A percentile compares a stretch with the other conserved stretches of the same genome.
phyloP scores from a whole-genome alignment of 2,329 filamentous ascomycete species.

The Alternaria tenuissima region DNA sequence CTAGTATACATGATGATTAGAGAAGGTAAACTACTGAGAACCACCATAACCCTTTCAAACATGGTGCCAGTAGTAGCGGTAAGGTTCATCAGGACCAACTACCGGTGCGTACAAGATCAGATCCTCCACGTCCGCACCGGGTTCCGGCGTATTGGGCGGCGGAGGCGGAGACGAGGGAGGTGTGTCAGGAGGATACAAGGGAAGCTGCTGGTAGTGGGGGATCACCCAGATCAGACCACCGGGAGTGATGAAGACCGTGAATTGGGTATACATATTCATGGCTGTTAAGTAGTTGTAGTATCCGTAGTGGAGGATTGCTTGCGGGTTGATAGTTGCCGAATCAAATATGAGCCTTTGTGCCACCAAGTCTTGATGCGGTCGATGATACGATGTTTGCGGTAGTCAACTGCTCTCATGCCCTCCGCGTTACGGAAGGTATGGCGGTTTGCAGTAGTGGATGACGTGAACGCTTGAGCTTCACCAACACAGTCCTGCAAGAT shows the following conservation, averaged over 20 bases:
- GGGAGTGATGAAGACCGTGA: neutral
- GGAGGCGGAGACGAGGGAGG: neutral
- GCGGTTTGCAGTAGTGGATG: constrained; percentile 26
- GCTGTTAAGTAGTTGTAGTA: neutral
- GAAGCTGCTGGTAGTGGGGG: neutral
- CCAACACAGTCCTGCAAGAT: constrained; percentile 29
- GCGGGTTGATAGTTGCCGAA: constrained; percentile 24
- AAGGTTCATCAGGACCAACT: neutral
- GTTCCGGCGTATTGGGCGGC: constrained; percentile 2
- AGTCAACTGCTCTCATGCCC: constrained; percentile 33
- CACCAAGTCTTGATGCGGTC: constrained; percentile 32
- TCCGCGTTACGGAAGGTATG: constrained; percentile 38
- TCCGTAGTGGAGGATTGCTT: constrained; percentile 4
- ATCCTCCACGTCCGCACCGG: neutral
- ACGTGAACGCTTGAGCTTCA: constrained; percentile 28
- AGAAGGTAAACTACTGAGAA: neutral
- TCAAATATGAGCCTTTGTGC: constrained; percentile 31
- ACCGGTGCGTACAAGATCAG: neutral
- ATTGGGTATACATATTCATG: neutral
- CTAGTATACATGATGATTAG: neutral
- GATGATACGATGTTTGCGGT: constrained; percentile 31
- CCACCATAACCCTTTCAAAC: neutral
- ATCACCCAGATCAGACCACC: neutral
- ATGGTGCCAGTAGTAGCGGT: neutral
- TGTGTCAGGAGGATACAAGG: neutral